Base-by-base conservation (phyloP, 169 alveolate genomes). In the Eimeria praecox region DNA sequence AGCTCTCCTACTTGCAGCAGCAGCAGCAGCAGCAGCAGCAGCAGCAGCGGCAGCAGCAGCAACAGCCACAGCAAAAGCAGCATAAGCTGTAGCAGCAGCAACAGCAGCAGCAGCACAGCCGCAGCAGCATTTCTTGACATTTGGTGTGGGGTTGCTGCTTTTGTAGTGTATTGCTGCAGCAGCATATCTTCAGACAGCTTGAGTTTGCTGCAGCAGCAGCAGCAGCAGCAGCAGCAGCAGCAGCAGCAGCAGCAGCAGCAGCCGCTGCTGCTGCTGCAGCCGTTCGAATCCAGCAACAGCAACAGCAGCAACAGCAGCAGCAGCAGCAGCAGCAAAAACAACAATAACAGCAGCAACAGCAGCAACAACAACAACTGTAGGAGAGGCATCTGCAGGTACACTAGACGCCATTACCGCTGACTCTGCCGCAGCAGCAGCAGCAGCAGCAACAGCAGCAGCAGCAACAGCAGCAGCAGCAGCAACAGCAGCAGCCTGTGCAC, bases 241-340 rank as follows among this genome's bases (percentile, higher is more conserved):
- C 85, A n/a, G 49, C 54, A 33, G 46, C 85, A 73, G 85, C 85
- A n/a, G 42, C 85, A n/a, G 22, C 54, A 73, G 85, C 42, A 73
- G 49, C 54, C 3, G 46, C 85, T n/a, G 75, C 75, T 12, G 75
- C 85, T 33, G 85, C 85, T 73, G 85, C 85, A n/a, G 85, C 85
- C 42, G n/a, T 73, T 24, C 46, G 4, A 22, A 22, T n/a, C n/a
- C 46, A 38, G 85, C 85, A 73, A 46, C 85, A 73, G 49, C 85
- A 73, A 30, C 85, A 73, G 85, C 85, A n/a, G 49, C 54, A 33
- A 40, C 85, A 73, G 85, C 85, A n/a, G 42, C 85, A n/a, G 22
- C 54, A 73, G 85, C 42, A 73, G 49, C 54, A 33, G 46, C 85
- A 33, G 46, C 46, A 73, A 46, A 4, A 38, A 5, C 5, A n/a